Evolutionary conservation across 2,329 filamentous ascomycete species (phyloP), one percentile per base, ranked within the genome.

Genomic region (Ascochyta koolunga): DNA sequence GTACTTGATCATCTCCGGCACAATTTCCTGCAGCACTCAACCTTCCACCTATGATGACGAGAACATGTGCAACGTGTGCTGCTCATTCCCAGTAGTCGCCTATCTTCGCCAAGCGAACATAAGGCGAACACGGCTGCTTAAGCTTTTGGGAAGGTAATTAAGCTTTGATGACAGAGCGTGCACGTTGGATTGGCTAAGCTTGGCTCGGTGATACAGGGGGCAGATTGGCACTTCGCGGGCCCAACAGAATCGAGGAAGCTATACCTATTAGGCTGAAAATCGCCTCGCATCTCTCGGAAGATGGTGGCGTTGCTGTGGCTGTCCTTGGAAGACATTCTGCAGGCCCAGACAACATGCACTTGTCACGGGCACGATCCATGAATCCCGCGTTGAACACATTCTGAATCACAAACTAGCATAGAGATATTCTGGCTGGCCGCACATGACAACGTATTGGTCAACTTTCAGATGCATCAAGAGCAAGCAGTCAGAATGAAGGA

Each of bases 81-180:
- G 10, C 13, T 2, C 25, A 13, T 9, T 21, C 13, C 36, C 15
- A 19, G 18, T 13, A 5, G 13, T 19, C 44, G 10, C 27, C 21
- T 35, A 5, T 21, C 27, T 37, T 9, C n/a, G 25, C 41, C 43
- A 21, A 33, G 32, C 27, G 29, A 21, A n/a, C 27, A 9, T n/a
- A 41, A 18, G 21, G 15, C 50, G 24, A 37, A 32, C 41, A 41
- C 25, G 38, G 22, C 19, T 37, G 37, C 33, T 40, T 54, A 62
- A 64, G 59, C 61, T 60, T 62, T 64, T 43, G 49, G 59, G 57
- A 62, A 62, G 61, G 57, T 59, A 50, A 45, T 49, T 49, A 64
- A 64, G 59, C 61, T 62, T 60, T 36, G 25, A 16, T 38, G 45
- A 47, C 35, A 38, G 27, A 33, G 35, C 61, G 59, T 64, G 59